Evolutionary conservation across 2,329 filamentous ascomycete species (phyloP).

Genomic region (Xylariaceae sp.): DNA sequence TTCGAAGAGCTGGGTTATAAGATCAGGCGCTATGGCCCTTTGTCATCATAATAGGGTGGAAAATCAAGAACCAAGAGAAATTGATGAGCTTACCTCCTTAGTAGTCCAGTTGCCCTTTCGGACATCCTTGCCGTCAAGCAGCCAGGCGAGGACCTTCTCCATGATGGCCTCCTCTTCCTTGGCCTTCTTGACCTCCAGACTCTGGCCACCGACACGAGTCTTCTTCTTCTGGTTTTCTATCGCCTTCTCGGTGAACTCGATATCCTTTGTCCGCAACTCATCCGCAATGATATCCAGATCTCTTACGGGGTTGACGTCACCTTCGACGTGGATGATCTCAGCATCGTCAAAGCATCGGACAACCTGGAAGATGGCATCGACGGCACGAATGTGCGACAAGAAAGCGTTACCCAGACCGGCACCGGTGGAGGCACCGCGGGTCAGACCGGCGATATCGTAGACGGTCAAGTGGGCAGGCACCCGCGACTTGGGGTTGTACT

Average conservation of each 20-base stretch:
- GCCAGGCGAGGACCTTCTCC: constrained; percentile 76
- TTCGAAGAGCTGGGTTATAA: constrained; percentile 99
- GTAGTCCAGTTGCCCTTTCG: constrained; percentile 83
- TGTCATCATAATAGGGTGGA: constrained; percentile 71
- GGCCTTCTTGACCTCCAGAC: constrained; percentile 95
- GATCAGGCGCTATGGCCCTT: constrained; percentile 90
- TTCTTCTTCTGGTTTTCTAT: constrained; percentile 90
- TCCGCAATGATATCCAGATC: constrained; percentile 96
- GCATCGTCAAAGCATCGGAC: constrained; percentile 97
- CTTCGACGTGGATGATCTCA: constrained; percentile 99
- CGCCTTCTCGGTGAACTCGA: constrained; percentile 96
- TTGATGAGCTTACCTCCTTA: constrained; percentile 74
- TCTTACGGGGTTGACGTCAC: constrained; percentile 90
- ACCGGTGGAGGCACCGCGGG: constrained; percentile 91
- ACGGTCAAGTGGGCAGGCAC: constrained; percentile 98
- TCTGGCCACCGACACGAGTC: constrained; percentile 89
- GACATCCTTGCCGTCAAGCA: constrained; percentile 88
- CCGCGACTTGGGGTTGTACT: constrained; percentile 95
- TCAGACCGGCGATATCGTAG: constrained; percentile 97
- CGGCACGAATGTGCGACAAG: constrained; percentile 95
- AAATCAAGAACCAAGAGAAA: constrained; percentile 20
- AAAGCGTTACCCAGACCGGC: constrained; percentile 97
- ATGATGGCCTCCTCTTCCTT: constrained; percentile 91
- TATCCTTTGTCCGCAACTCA: constrained; percentile 95
- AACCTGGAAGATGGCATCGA: constrained; percentile 97